Base-by-base conservation (phyloP, 306 rosid genomes). In the Hylodesmum podocarpum region DNA sequence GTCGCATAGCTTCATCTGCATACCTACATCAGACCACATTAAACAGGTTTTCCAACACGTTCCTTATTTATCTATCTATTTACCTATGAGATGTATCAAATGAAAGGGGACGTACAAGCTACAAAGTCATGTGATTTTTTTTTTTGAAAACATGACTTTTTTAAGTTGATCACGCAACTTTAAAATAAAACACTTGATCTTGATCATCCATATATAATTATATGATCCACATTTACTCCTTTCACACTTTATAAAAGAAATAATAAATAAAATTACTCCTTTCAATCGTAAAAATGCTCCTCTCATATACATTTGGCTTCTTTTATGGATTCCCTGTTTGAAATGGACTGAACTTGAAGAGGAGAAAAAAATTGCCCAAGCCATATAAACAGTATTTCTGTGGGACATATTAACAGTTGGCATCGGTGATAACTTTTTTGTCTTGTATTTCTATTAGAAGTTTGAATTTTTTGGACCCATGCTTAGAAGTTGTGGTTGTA, bases 1-100 rank as follows among this genome's bases (percentile, higher is more conserved):
- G 98, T 39, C 93, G 91, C 5, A 81, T 94, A 41, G 88, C 94
- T 61, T 79, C 94, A 3, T 74, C 98, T 3, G 86, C 90, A 21
- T 91, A 90, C 81, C 57, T 88, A 40, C 77, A 87, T 1, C 85
- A 84, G 28, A 72, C 86, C 28, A 66, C 80, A 21, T 33, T 81
- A 69, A 86, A 73, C 57, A 87, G 91, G 97, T 90, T 54, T 54
- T 24, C 28, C 16, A 54, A 54, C 61, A 10, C 34, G 22, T 21
- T 19, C 7, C n/a, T 3, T 47, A 2, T 8, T 4, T 49, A 7
- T 18, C 25, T n/a, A 3, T 47, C 10, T 47, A 46, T 46, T n/a
- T n/a, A n/a, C n/a, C 50, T 43, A 46, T 46, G 24, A 6, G 22
- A 47, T 4, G 2, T 6, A 47, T 6, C 54, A n/a, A 16, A 50